Evolutionary conservation across 805 yeast species (phyloP), one percentile per base, ranked within the genome.

Genomic region (Yamadazyma kitorensis): DNA sequence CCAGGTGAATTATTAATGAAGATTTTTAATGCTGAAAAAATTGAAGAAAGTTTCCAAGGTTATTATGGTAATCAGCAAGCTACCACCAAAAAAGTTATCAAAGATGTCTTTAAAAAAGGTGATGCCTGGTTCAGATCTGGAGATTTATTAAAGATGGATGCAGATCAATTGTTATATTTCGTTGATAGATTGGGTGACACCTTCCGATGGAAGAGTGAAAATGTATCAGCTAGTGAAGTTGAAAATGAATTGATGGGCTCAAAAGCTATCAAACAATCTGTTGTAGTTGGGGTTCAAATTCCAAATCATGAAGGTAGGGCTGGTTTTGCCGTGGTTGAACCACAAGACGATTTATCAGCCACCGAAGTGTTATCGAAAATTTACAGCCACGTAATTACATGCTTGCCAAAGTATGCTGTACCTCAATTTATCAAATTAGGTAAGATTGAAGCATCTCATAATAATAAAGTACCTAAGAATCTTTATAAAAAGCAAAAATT

Each of bases 131-230:
- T 84, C 51, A 72, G 96, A 52, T 75, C 86, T 17, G 97, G 96
- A 27, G 98, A 89, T 56, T 68, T 89, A 45, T 67, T 91, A 52
- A 77, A 67, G 47, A 61, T 70, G 54, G 95, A 87, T 56, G 68
- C 67, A 18, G 72, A 80, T 44, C 84, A 86, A 1, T 61, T 81
- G 44, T 71, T 83, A 55, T 86, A 82, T 59, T 89, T 89, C 58
- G 86, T 88, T 28, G 98, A 89, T 65, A 70, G 98, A 52, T 62
- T 91, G 51, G 98, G 98, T 26, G 98, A 89, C 54, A 91, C 97
- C 0, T 89, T 85, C 66, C 72, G 98, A 48, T 89, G 98, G 98
- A 91, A 87, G 63, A 83, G 95, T 2, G 98, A 89, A 62, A 89
- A 89, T 57, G 96, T 91, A 8, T 80, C 93, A 12, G 88, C 97